Evolutionary conservation across 345 rosid species (phyloP).

Genomic region (Lagerstroemia speciosa): DNA sequence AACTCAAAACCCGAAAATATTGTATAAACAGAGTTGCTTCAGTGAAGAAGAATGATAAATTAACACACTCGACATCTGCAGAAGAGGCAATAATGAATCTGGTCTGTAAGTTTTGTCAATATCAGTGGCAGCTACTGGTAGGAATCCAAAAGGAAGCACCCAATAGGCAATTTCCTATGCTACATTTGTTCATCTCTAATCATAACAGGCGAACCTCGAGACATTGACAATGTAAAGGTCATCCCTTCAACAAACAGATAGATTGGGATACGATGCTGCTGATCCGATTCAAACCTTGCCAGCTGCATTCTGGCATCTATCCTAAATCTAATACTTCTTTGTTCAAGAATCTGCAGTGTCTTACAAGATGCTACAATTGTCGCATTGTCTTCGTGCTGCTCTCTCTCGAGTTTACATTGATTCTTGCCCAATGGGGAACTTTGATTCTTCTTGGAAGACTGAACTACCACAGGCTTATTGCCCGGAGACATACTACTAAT

Average conservation of each 20-base stretch:
- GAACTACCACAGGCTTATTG: constrained; percentile 17
- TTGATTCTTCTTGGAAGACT: constrained; percentile 59
- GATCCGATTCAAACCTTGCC: too few species aligned
- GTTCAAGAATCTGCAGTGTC: too few species aligned
- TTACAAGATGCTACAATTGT: constrained; percentile 56
- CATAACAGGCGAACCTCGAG: too few species aligned
- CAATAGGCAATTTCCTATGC: background rate
- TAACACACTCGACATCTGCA: constrained; percentile 63
- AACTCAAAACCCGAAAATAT: background rate
- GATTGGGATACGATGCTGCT: too few species aligned
- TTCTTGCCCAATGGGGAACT: constrained; percentile 61
- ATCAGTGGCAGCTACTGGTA: constrained; percentile 64
- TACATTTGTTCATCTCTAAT: background rate
- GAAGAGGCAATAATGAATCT: constrained; percentile 66
- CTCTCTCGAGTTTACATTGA: constrained; percentile 59
- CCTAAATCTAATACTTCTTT: too few species aligned
- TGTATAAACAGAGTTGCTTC: background rate
- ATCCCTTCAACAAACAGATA: background rate
- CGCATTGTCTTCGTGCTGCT: constrained; percentile 70
- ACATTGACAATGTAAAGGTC: background rate
- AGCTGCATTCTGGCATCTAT: too few species aligned
- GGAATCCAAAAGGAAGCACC: background rate
- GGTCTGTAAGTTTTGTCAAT: constrained; percentile 64
- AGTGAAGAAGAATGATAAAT: background rate
- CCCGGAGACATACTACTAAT: too few species aligned